Percentiles rank a stretch among this genome's conserved stretches.
These are phyloP conservation scores for Globisporangium irregulare DNA, from an alignment of 352 stramenopile species.

Conservation along the genomic window DNA sequence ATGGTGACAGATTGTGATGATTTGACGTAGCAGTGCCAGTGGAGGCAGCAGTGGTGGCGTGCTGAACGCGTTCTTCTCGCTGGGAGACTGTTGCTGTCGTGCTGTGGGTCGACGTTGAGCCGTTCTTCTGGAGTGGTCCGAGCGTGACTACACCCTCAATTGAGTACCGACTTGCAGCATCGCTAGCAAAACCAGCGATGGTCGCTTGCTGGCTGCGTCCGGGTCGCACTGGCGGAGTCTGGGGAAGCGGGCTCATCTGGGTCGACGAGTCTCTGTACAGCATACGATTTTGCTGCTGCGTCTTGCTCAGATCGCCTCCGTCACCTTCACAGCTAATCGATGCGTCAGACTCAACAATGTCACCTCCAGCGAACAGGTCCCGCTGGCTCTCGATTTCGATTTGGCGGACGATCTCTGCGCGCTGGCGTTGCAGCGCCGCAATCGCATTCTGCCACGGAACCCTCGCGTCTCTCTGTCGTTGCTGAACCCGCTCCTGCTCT, in stretches of 20 bases:
- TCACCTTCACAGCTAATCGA: background rate
- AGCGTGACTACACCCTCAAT: constrained; percentile 62
- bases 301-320: background rate
- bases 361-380: background rate
- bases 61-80: background rate
- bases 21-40: background rate
- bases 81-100: background rate
- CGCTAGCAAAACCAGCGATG: background rate
- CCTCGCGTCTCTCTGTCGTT: constrained; percentile 7
- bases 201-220: background rate
- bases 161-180: constrained; percentile 37
- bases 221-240: background rate
- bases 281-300: background rate
- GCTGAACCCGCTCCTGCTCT: constrained; percentile 20
- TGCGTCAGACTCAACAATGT: background rate
- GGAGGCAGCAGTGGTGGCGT: background rate
- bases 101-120: background rate
- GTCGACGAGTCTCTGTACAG: constrained; percentile 10
- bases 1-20: background rate
- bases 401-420: constrained; percentile 39
- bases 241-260: constrained; percentile 11
- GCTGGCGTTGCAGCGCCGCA: constrained; percentile 36
- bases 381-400: constrained; percentile 32
- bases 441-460: constrained; percentile 36
- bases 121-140: constrained; percentile 22